A percentile compares a stretch with the other conserved stretches of the same genome.
Evolutionary conservation across 2,329 filamentous ascomycete species (phyloP).

Genomic region (Furcasterigmium sp.): DNA sequence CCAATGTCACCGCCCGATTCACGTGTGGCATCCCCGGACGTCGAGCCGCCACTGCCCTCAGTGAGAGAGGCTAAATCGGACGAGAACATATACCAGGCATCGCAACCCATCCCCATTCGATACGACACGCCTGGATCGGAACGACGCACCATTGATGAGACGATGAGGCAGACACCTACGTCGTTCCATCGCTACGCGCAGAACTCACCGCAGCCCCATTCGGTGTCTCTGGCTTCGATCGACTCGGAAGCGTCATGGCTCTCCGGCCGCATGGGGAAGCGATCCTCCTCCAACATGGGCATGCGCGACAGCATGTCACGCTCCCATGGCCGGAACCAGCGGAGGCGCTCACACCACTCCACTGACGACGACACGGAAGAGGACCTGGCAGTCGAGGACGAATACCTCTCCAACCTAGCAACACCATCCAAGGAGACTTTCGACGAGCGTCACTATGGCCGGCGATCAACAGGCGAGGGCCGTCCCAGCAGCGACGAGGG

Average conservation of each 20-base stretch:
- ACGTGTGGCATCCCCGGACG: conserved; percentile 71
- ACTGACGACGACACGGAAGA: conserved; percentile 50
- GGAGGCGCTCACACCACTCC: conserved; percentile 29
- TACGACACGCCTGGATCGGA: conserved; percentile 44
- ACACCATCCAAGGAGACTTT: conserved; percentile 8
- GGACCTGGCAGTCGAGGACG: conserved; percentile 62
- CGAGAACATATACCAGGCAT: conserved; percentile 3
- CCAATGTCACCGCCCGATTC: conserved; percentile 83
- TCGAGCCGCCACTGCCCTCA: conserved; percentile 35
- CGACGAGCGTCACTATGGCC: conserved; percentile 18
- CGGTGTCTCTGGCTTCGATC: conserved; percentile 86
- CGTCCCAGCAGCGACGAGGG: conserved; percentile 56
- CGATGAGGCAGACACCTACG: conserved; percentile 38
- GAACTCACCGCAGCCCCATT: conserved; percentile 56
- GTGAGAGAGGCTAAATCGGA: conserved; percentile 20
- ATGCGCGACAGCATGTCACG: conserved; percentile 34
- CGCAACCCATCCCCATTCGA: conserved; percentile 21
- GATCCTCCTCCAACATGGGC: conserved; percentile 41
- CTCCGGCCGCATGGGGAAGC: conserved; percentile 61
- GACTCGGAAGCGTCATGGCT: conserved; percentile 97
- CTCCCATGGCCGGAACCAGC: conserved; percentile 9
- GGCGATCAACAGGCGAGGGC: conserved; percentile 44
- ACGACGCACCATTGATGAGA: conserved; percentile 30
- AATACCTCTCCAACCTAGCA: conserved; percentile 54
- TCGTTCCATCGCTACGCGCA: conserved; percentile 32